Conservation (phyloP, 371 early-diverging fungal species). For the Coemansia sp. region DNA sequence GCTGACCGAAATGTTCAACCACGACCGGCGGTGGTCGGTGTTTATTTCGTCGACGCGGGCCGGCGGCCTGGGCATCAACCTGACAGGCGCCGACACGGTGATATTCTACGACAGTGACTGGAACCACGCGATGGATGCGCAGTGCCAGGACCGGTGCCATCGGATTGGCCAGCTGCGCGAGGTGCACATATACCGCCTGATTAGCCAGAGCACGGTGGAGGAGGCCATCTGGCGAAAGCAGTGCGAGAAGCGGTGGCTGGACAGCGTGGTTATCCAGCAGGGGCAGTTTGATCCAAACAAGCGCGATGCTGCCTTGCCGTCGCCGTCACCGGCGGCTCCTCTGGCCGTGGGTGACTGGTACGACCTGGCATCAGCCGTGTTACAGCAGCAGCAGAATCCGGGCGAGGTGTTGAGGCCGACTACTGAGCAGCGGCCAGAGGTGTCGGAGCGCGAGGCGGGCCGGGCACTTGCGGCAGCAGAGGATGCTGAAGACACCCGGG, state of each 20-base stretch:
- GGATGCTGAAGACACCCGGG: slow-evolving; percentile 31
- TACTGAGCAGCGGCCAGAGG: neutral
- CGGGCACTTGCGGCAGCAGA: slow-evolving; percentile 20
- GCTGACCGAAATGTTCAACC: slow-evolving; percentile 85
- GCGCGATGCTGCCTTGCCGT: neutral
- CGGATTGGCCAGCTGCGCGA: slow-evolving; percentile 94
- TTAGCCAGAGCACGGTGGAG: slow-evolving; percentile 85
- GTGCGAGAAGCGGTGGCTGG: slow-evolving; percentile 84
- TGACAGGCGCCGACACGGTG: slow-evolving; percentile 95
- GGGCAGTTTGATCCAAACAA: slow-evolving; percentile 64
- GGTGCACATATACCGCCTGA: slow-evolving; percentile 90
- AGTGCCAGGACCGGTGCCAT: slow-evolving; percentile 85
- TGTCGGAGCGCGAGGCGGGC: slow-evolving; percentile 26
- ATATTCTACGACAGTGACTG: slow-evolving; percentile 96
- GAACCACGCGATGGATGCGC: slow-evolving; percentile 89
- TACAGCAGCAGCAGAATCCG: slow-evolving; percentile 9
- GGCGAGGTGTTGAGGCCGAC: neutral
- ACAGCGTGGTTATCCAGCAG: slow-evolving; percentile 83
- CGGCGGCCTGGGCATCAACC: slow-evolving; percentile 96
- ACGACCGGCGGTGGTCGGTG: slow-evolving; percentile 75
- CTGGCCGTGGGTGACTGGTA: slow-evolving; percentile 41
- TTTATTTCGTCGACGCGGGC: slow-evolving; percentile 92
- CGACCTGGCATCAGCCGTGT: slow-evolving; percentile 29
- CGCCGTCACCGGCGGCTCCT: slow-evolving; percentile 4
- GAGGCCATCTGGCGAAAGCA: slow-evolving; percentile 83